Evolutionary conservation across 495 filamentous ascomycete genomes (phyloP), one percentile per base, ranked within the genome.

Genomic region (Trichoderma reesei): DNA sequence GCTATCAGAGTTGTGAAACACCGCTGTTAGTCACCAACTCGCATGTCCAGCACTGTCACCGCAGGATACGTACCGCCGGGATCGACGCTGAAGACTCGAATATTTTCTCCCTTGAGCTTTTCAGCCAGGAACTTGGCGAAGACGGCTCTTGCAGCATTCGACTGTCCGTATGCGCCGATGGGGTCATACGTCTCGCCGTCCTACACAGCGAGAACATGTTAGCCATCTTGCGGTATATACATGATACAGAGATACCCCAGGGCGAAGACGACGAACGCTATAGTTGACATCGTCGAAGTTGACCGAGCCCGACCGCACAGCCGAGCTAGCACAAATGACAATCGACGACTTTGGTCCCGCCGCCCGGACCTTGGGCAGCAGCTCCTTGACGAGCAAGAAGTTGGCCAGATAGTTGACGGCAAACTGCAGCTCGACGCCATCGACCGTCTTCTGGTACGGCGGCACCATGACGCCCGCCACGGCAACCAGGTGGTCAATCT

Each of bases 401-500:
- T 56, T 56, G 51, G 51, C 51, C 51, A 56, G 26, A 26, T 34
- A 56, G 10, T 56, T 56, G 26, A 56, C 51, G 11, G 7, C 51
- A 56, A 56, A 56, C 51, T 56, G 51, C 11, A 26, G 14, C 51
- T 56, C 51, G 11, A 56, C 51, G 31, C 51, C 51, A 26, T 56
- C 51, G 51, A 16, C 51, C 2, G 51, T 56, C 51, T 56, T 56
- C 10, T 9, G 6, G 31, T 33, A 56, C 10, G 51, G 51, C 9
- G 51, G 51, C 20, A 56, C 26, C 51, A 56, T 56, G 51, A 56
- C 51, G 31, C 51, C 51, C 8, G 51, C 51, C 31, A 56, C 51
- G 51, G 51, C 51, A 26, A 56, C 51, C 26, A 56, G 26, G 51
- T 56, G 51, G 11, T 56, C 51, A 26, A 56, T 56, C 51, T 56